Evolutionary conservation across 2,329 filamentous ascomycete genomes (phyloP), one percentile per base, ranked within the genome.

Genomic region (Tolypocladium tundrense): DNA sequence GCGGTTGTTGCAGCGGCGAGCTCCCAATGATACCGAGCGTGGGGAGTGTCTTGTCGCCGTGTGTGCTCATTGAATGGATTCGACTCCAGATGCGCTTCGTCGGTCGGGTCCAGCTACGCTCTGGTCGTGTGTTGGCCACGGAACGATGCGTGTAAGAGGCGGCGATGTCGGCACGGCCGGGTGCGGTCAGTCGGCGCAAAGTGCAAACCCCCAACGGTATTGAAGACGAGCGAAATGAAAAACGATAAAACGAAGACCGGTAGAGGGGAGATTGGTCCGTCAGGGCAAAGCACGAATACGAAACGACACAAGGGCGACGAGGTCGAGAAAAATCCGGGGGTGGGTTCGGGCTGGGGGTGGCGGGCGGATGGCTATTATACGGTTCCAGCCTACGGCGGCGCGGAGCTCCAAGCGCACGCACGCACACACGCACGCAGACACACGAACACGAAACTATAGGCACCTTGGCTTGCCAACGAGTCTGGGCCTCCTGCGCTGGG

Each of bases 291-390:
- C 19, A 41, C 21, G 43, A 42, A 24, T 11, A 14, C 6, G n/a
- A 41, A 57, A 57, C n/a, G 39, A 42, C 19, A 45, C 35, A 4
- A 16, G 24, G 37, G n/a, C 19, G 27, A 16, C 13, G 16, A 50
- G 19, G 35, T 11, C 37, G 55, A 53, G 40, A 53, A 45, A 53
- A 58, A 59, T 58, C 56, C 58, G 58, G 60, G 60, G 60, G 56
- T 59, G 58, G 60, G 50, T 58, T 59, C 54, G 27, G 40, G 39
- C 39, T 55, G 53, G 39, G 40, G 51, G 52, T 40, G 53, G 48
- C 52, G 55, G 55, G 55, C 57, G 58, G 56, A 57, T 52, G 54
- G 21, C 43, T 59, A 57, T 59, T 59, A 59, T 59, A 60, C 24
- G 9, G 19, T 50, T 53, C 50, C 48, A 37, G 39, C 24, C 48